Evolutionary conservation across 2,329 filamentous ascomycete species (phyloP), one percentile per base, ranked within the genome.

Genomic region (Botrytis fabae): DNA sequence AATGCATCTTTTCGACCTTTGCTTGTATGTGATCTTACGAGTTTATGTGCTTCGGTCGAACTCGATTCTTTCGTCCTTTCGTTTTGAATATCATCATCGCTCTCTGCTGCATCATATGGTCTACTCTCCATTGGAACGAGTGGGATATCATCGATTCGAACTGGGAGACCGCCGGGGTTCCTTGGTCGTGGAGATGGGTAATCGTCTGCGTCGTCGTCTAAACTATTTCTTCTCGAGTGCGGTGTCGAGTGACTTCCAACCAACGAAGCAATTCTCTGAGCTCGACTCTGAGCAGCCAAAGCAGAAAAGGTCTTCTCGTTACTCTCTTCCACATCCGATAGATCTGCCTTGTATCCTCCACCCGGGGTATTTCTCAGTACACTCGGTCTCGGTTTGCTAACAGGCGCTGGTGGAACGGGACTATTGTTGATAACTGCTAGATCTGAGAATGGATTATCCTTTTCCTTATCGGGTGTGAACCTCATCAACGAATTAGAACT

Each of bases 41-140:
- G 78, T 69, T 82, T 83, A 71, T 82, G 81, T 40, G 86, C 86
- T 74, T 86, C 85, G 77, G 82, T 74, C 57, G 75, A 79, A 75
- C 75, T 78, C 12, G 76, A 74, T 38, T 61, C 63, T 46, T 79
- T 78, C 20, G 51, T 69, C 46, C 75, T 73, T 20, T 73, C 73
- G 16, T 73, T 75, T 3, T 73, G 65, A 22, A 76, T 74, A 4
- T 79, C 76, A 14, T 79, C 77, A 38, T 80, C 78, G 62, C 75
- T 76, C 20, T 78, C 79, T 35, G 71, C 70, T 46, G 48, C 77
- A 35, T 71, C 70, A 69, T 79, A 80, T 32, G 74, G 74, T 48
- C 75, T 75, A 44, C 70, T 75, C n/a, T 76, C 76, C 75, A 81
- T 77, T 25, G 79, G 74, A 57, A 75, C 71, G 59, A 81, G 72